phyloP scores from a whole-genome alignment of 2,329 filamentous ascomycete genomes.

The Colletotrichum siamense region DNA sequence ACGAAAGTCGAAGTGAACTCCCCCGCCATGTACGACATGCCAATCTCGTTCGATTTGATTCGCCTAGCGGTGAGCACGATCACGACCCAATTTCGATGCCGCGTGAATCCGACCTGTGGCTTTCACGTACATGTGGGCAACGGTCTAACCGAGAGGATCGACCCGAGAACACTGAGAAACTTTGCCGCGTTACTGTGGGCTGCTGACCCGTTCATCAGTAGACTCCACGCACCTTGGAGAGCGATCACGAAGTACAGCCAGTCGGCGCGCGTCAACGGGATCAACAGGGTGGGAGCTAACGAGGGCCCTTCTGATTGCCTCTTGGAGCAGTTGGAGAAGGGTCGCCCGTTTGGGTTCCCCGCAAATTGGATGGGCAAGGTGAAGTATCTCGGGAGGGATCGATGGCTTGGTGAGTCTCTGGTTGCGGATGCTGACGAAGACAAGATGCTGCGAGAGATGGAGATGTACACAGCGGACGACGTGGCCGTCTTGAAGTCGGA shows the following conservation, averaged over 20 bases:
- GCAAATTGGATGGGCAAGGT: neutral
- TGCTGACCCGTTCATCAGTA: constrained; percentile 38
- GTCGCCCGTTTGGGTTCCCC: neutral
- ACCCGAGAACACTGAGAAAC: constrained; percentile 31
- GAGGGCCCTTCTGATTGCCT: neutral
- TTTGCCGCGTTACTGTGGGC: constrained; percentile 39
- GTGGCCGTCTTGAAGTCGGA: neutral
- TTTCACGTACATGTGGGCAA: constrained; percentile 43
- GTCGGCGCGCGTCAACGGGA: constrained; percentile 8
- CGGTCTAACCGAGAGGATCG: constrained; percentile 32
- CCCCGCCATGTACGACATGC: constrained; percentile 35
- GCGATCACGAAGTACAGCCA: constrained; percentile 14
- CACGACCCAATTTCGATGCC: constrained; percentile 32
- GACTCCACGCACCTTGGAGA: constrained; percentile 39
- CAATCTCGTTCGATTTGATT: constrained; percentile 32
- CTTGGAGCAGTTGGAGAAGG: neutral
- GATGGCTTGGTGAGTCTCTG: constrained; percentile 27
- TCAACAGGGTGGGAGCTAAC: neutral
- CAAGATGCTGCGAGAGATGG: neutral
- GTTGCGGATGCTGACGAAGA: neutral
- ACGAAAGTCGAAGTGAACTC: constrained; percentile 35
- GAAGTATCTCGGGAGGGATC: constrained; percentile 26
- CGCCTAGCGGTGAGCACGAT: constrained; percentile 35
- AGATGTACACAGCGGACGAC: neutral
- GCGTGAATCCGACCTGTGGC: constrained; percentile 37